Percentiles rank a stretch among this genome's conserved stretches.
These are phyloP conservation scores for Dorcoceras hygrometricum DNA, from an alignment of 257 asterid species.

Conservation along the genomic window DNA sequence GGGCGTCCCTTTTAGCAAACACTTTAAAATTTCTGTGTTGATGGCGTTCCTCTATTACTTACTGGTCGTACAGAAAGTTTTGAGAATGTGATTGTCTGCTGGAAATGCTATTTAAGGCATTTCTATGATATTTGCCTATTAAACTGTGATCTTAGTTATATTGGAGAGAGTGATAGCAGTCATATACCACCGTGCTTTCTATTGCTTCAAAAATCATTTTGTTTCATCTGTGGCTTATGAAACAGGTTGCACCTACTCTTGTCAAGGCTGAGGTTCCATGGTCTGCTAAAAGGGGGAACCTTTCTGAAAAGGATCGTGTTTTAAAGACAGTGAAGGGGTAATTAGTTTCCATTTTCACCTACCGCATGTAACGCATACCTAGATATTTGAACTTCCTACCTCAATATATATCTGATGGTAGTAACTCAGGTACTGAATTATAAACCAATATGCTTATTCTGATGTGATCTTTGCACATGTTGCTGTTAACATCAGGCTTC, in stretches of 20 bases:
- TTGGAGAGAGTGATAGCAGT: not conserved
- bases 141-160: not conserved
- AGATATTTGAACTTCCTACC: conserved; percentile 3
- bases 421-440: not conserved
- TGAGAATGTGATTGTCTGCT: not conserved
- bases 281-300: conserved; percentile 80
- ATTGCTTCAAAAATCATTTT: not conserved
- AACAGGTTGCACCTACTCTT: conserved; percentile 64
- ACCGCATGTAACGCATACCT: conserved; percentile 13
- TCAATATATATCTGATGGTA: not conserved
- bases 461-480: not conserved
- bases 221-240: conserved; percentile 12
- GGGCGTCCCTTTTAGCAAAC: not conserved
- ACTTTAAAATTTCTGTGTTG: not conserved
- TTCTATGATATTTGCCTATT: not conserved
- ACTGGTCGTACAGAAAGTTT: not conserved
- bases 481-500: not conserved
- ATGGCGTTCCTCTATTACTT: not conserved
- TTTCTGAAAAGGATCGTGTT: conserved; percentile 83
- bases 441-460: not conserved
- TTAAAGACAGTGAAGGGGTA: conserved; percentile 95
- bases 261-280: conserved; percentile 92
- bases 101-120: conserved; percentile 5
- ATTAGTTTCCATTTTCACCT: conserved; percentile 16
- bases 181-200: conserved; percentile 1